Conservation (phyloP, 2,329 filamentous ascomycete species). For the Colletotrichum liaoningense region DNA sequence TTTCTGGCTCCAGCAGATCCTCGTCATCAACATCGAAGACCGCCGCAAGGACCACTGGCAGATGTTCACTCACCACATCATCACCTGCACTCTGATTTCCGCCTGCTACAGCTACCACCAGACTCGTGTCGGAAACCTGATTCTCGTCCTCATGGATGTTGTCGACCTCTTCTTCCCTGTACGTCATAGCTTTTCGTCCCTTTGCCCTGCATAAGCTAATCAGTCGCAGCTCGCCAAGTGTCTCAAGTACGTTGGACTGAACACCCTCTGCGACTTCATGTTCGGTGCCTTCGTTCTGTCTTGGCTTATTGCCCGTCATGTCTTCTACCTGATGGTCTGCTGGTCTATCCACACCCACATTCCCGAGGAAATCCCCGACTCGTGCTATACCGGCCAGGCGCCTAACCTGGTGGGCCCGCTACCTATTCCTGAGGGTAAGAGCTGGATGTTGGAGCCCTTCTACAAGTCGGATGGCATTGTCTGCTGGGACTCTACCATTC, state of each 20-base stretch:
- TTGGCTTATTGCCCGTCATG: slow-evolving; percentile 87
- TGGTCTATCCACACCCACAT: slow-evolving; percentile 83
- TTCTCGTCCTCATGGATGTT: slow-evolving; percentile 92
- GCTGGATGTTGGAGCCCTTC: slow-evolving; percentile 81
- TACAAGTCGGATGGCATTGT: slow-evolving; percentile 76
- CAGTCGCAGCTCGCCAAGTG: slow-evolving; percentile 83
- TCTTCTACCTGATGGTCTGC: slow-evolving; percentile 82
- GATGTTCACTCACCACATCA: slow-evolving; percentile 95
- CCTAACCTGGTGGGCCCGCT: slow-evolving; percentile 66
- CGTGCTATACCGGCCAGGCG: slow-evolving; percentile 76
- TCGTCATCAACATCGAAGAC: slow-evolving; percentile 95
- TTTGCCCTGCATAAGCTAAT: slow-evolving; percentile 22
- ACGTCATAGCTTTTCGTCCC: slow-evolving; percentile 46
- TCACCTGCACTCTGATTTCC: slow-evolving; percentile 85
- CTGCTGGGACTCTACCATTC: slow-evolving; percentile 82
- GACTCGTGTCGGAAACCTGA: slow-evolving; percentile 87
- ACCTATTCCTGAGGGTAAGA: slow-evolving; percentile 59
- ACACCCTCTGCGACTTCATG: slow-evolving; percentile 80
- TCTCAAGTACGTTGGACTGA: slow-evolving; percentile 87
- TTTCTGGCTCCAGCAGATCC: slow-evolving; percentile 94
- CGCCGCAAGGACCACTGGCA: slow-evolving; percentile 94
- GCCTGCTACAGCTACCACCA: slow-evolving; percentile 88
- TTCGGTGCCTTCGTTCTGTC: slow-evolving; percentile 88
- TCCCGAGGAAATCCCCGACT: slow-evolving; percentile 70
- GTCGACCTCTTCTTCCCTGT: slow-evolving; percentile 91